Conservation (phyloP, 2,329 filamentous ascomycete species). For the Pseudocercospora pini-densiflorae region DNA sequence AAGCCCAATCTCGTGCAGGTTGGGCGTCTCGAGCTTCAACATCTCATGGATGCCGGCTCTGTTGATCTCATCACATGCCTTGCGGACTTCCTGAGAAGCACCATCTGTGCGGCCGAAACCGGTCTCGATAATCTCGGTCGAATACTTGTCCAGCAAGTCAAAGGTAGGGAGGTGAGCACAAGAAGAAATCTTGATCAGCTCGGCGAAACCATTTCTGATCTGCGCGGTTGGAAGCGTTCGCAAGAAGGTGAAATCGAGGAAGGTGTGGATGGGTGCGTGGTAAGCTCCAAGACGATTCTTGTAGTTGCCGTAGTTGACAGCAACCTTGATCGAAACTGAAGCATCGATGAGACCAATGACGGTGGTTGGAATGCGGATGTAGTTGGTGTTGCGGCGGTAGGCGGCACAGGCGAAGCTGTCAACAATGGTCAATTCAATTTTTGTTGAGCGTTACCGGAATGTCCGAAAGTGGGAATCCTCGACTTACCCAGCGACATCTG, state of each 20-base stretch:
- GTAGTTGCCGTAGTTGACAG: conserved; percentile 76
- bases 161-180: conserved; percentile 70
- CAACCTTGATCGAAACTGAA: conserved; percentile 77
- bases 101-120: conserved; percentile 67
- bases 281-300: conserved; percentile 77
- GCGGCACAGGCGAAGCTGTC: conserved; percentile 70
- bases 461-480: conserved; percentile 46
- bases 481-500: conserved; percentile 71
- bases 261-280: conserved; percentile 70
- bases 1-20: conserved; percentile 73
- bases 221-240: conserved; percentile 69
- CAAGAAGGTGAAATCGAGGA: conserved; percentile 75
- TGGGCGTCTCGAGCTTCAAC: conserved; percentile 74
- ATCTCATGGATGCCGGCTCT: conserved; percentile 73
- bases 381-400: conserved; percentile 74
- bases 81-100: conserved; percentile 59
- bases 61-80: conserved; percentile 70
- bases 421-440: conserved; percentile 5
- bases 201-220: conserved; percentile 74
- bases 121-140: conserved; percentile 68
- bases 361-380: conserved; percentile 74
- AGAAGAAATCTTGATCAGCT: conserved; percentile 76
- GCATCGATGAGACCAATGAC: conserved; percentile 77
- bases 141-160: conserved; percentile 69
- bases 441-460: not conserved